These are phyloP conservation scores for Acanthamoeba castellanii DNA, from an alignment of 208 protist species.

Conservation along the genomic window DNA sequence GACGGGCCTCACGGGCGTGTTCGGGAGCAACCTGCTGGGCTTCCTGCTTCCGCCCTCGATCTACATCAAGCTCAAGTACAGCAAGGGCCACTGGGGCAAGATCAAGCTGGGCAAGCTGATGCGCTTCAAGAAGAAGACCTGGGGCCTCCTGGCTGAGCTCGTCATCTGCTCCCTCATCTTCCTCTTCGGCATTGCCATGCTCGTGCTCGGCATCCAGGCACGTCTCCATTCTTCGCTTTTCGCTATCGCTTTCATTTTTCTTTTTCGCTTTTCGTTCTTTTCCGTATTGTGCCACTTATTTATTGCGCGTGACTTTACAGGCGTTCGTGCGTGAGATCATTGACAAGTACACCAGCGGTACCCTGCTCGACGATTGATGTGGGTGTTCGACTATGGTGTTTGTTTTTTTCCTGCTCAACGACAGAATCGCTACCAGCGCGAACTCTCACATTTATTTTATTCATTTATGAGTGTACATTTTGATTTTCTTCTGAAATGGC, in stretches of 20 bases:
- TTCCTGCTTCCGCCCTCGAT: constrained; percentile 26
- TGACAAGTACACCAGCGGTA: constrained; percentile 36
- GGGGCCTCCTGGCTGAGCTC: not conserved
- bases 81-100: not conserved
- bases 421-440: no score
- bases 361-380: constrained; percentile 2
- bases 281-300: not conserved
- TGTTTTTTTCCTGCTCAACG: no score
- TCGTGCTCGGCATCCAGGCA: constrained; percentile 33
- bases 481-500: no score
- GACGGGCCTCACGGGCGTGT: constrained; percentile 60
- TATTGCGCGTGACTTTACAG: not conserved
- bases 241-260: not conserved
- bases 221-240: not conserved
- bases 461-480: no score
- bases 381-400: no score
- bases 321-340: constrained; percentile 59
- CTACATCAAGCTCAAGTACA: constrained; percentile 56
- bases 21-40: constrained; percentile 47
- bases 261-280: not conserved
- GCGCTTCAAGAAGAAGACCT: constrained; percentile 31
- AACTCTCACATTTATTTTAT: no score
- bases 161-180: not conserved
- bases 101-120: not conserved
- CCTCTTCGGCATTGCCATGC: constrained; percentile 48